phyloP scores from a whole-genome alignment of 78 protist species.

The Dictyostelium purpureum region DNA sequence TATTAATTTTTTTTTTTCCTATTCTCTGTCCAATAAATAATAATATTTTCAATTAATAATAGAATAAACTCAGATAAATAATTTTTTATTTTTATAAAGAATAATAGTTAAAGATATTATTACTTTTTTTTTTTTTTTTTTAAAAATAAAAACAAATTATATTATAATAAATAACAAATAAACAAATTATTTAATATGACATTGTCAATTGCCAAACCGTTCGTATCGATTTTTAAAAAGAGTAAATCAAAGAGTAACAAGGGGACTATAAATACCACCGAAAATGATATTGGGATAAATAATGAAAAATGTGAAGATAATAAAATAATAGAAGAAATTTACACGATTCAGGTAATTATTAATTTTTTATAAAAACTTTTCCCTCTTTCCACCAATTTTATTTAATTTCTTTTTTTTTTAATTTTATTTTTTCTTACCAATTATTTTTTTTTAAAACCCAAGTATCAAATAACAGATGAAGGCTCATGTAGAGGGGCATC shows the following conservation, averaged over 20 bases:
- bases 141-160: too few species aligned
- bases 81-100: too few species aligned
- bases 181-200: neutral
- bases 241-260: neutral
- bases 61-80: too few species aligned
- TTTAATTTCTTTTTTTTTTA: neutral
- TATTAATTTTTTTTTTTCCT: too few species aligned
- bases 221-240: slow-evolving; percentile 4
- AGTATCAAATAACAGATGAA: slow-evolving; percentile 11
- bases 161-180: too few species aligned
- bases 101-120: too few species aligned
- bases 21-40: too few species aligned
- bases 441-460: neutral
- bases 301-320: neutral
- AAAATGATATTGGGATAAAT: neutral
- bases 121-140: too few species aligned
- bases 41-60: too few species aligned
- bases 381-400: neutral
- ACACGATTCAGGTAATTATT: neutral
- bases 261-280: neutral
- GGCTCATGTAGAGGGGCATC: slow-evolving; percentile 24
- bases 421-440: neutral
- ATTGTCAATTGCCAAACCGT: slow-evolving; percentile 4
- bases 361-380: neutral
- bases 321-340: slow-evolving; percentile 8